phyloP scores from a whole-genome alignment of 2,329 filamentous ascomycete genomes.

The Fusarium phyllophilum region DNA sequence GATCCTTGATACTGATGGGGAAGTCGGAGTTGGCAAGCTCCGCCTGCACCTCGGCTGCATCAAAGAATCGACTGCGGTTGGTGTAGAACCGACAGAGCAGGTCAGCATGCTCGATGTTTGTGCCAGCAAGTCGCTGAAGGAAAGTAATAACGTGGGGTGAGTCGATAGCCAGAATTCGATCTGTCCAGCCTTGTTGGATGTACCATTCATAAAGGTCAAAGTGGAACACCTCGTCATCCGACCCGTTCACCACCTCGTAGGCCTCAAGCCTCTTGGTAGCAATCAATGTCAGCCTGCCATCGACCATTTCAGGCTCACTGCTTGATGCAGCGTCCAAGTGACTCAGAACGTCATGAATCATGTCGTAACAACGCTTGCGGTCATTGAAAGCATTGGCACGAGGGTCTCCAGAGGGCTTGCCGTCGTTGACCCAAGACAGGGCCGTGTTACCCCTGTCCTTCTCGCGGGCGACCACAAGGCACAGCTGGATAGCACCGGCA shows the following conservation, averaged over 20 bases:
- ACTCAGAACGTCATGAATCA: constrained; percentile 85
- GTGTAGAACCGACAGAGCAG: constrained; percentile 93
- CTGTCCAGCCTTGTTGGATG: constrained; percentile 82
- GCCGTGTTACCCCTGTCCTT: constrained; percentile 89
- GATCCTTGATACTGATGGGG: constrained; percentile 78
- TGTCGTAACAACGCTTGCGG: constrained; percentile 82
- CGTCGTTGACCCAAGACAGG: constrained; percentile 87
- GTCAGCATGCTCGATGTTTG: constrained; percentile 82
- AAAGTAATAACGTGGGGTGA: constrained; percentile 89
- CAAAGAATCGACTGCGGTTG: constrained; percentile 82
- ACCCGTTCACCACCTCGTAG: constrained; percentile 88
- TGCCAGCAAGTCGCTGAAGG: constrained; percentile 77
- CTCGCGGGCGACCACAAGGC: constrained; percentile 82
- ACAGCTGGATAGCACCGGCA: constrained; percentile 90
- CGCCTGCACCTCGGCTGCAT: constrained; percentile 87
- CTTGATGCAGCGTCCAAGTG: constrained; percentile 78
- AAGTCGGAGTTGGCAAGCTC: constrained; percentile 87
- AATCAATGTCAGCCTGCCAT: constrained; percentile 80
- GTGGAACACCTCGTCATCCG: constrained; percentile 93
- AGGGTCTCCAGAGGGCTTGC: constrained; percentile 75
- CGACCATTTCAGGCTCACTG: constrained; percentile 75
- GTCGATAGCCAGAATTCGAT: constrained; percentile 84
- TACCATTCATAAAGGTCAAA: constrained; percentile 99
- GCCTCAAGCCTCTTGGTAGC: constrained; percentile 86
- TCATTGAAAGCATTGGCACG: constrained; percentile 74